A percentile compares a stretch with the other conserved stretches of the same genome.
Evolutionary conservation across 2,329 filamentous ascomycete genomes (phyloP).

Genomic region (Talaromyces funiculosus): DNA sequence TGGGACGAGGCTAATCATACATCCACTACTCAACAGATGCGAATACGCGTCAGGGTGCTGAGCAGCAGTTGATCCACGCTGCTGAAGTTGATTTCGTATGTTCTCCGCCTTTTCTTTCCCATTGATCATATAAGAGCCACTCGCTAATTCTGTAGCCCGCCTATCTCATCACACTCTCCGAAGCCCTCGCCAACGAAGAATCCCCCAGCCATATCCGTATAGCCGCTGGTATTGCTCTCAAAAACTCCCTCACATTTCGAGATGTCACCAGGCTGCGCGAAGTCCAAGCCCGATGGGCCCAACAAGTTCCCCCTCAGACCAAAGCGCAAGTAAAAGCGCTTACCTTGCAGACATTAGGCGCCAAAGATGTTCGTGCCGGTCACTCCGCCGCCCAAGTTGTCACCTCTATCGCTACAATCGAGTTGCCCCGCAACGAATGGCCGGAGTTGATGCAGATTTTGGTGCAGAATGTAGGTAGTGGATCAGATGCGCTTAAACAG

Average conservation of each 20-base stretch:
- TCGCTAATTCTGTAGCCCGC: conserved; percentile 57
- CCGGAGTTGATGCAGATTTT: conserved; percentile 80
- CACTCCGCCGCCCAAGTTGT: conserved; percentile 91
- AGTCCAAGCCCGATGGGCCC: conserved; percentile 89
- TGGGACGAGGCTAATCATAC: background rate
- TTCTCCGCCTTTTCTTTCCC: conserved; percentile 14
- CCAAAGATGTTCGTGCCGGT: conserved; percentile 74
- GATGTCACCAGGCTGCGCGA: conserved; percentile 82
- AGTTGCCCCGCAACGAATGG: conserved; percentile 91
- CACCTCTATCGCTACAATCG: conserved; percentile 87
- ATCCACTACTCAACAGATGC: conserved; percentile 61
- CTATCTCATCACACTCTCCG: conserved; percentile 87
- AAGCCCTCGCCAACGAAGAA: conserved; percentile 87
- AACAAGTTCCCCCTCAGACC: conserved; percentile 71
- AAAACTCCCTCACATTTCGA: conserved; percentile 95
- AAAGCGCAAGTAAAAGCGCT: conserved; percentile 85
- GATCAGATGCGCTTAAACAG: conserved; percentile 84
- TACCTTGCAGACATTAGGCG: conserved; percentile 79
- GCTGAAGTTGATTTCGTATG: conserved; percentile 93
- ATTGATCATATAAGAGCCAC: background rate
- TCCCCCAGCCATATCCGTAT: conserved; percentile 79
- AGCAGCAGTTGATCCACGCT: conserved; percentile 88
- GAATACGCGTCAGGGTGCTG: conserved; percentile 79
- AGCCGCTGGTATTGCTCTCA: conserved; percentile 90
- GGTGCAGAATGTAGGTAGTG: conserved; percentile 87